Conservation (phyloP, 345 rosid genomes). For the Eutrema japonicum region DNA sequence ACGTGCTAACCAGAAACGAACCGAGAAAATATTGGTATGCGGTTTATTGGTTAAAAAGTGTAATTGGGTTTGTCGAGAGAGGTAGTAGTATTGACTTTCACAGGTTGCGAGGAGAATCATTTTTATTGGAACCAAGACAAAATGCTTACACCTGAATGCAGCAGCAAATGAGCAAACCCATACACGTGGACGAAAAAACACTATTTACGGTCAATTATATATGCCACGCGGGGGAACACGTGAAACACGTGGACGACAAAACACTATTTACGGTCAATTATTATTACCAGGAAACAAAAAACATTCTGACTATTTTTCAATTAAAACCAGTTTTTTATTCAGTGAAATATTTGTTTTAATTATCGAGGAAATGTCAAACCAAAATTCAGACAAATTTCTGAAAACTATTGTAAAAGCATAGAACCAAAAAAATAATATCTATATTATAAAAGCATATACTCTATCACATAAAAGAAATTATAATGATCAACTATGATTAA, state of each 20-base stretch:
- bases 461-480: too few relatives aligned
- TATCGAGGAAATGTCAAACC: too few relatives aligned
- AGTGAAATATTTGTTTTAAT: too few relatives aligned
- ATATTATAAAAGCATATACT: too few relatives aligned
- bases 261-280: not conserved
- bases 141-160: not conserved
- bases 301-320: too few relatives aligned
- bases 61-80: not conserved
- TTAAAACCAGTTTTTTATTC: too few relatives aligned
- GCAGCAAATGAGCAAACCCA: not conserved
- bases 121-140: conserved; percentile 2
- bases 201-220: not conserved
- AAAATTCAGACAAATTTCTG: too few relatives aligned
- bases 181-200: not conserved
- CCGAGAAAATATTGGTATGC: not conserved
- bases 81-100: not conserved
- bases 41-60: conserved; percentile 1
- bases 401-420: too few relatives aligned
- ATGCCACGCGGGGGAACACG: not conserved
- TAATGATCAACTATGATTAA: too few relatives aligned
- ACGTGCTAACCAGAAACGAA: conserved; percentile 2
- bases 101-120: conserved; percentile 18
- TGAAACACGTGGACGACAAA: not conserved
- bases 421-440: too few relatives aligned
- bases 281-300: too few relatives aligned